Base-by-base conservation (phyloP, 2,329 filamentous ascomycete genomes). In the Capronia americana region DNA sequence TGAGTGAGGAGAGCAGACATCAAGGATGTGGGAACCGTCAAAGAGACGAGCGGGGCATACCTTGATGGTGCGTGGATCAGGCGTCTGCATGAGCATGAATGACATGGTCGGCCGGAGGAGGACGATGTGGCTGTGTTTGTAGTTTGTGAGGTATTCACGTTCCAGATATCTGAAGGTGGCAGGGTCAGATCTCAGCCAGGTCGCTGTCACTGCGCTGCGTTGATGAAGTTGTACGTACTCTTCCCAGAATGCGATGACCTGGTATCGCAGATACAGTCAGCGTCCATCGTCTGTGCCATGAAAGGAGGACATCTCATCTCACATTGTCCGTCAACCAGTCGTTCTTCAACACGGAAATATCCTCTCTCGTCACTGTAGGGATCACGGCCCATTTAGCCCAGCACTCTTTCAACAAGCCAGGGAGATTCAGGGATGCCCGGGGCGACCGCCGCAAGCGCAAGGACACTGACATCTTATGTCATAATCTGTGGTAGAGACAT, bases 321-420 rank as follows among this genome's bases (percentile, higher is more conserved):
- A 93, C 92, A 82, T 97, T 97, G 78, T 99, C 95, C 51, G 94
- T 97, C 60, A 99, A 84, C 95, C 95, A 99, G 83, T 97, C 95
- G 79, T 91, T 85, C 79, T 91, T 92, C 65, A 99, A 86, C 17
- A 90, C 90, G 77, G 93, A 91, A 72, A 98, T 87, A 79, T 99
- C 95, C 77, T 95, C 92, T 76, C 89, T 87, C 58, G 92, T 97
- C 72, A 98, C 92, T 93, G 75, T 46, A 28, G 24, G 53, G 24
- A 14, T 61, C 59, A 48, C 26, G 17, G 48, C 60, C 69, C 61
- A 70, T 14, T 61, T 55, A 55, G 53, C 53, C 48, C 53, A 55
- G 28, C 11, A 32, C 28, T 55, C 28, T n/a, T 34, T n/a, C 24
- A 34, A 20, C 24, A 55, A 26, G 48, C 48, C 48, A 51, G 48